Evolutionary conservation across 169 alveolate species (phyloP).

Genomic region (Ichthyophthirius multifiliis): DNA sequence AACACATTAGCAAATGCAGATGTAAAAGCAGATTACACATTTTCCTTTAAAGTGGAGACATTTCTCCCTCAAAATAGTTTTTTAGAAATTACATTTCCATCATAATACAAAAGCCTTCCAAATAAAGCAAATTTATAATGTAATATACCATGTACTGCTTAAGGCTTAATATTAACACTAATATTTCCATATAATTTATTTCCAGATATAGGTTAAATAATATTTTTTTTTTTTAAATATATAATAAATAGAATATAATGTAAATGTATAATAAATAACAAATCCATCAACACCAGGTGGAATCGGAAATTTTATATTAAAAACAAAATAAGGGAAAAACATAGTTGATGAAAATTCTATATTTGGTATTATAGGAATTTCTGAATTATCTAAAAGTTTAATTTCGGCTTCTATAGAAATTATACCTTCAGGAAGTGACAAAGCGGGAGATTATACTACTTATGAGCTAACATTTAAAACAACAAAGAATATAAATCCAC

Average conservation of each 20-base stretch:
- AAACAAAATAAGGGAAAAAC: slow-evolving; percentile 24
- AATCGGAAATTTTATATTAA: slow-evolving; percentile 23
- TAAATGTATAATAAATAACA: slow-evolving; percentile 11
- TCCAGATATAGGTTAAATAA: slow-evolving; percentile 22
- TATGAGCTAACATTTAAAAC: slow-evolving; percentile 25
- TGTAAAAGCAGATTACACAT: slow-evolving; percentile 29
- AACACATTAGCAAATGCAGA: slow-evolving; percentile 33
- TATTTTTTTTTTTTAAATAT: neutral
- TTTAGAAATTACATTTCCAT: slow-evolving; percentile 24
- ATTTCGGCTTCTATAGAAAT: slow-evolving; percentile 15
- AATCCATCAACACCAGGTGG: slow-evolving; percentile 38
- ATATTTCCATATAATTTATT: slow-evolving; percentile 15
- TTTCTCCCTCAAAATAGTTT: slow-evolving; percentile 9
- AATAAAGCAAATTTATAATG: slow-evolving; percentile 5
- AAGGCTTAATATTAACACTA: slow-evolving; percentile 14
- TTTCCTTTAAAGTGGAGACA: slow-evolving; percentile 18
- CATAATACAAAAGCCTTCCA: slow-evolving; percentile 7
- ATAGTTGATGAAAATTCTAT: slow-evolving; percentile 32
- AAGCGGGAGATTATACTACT: slow-evolving; percentile 32
- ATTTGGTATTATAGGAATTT: slow-evolving; percentile 36
- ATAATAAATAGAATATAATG: slow-evolving; percentile 13
- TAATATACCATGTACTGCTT: slow-evolving; percentile 5
- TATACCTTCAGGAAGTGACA: slow-evolving; percentile 13
- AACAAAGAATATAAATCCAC: neutral
- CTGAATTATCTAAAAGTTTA: slow-evolving; percentile 11